These are phyloP conservation scores for Volvox carteri DNA, from an alignment of 163 green algal genomes.

Conservation along the genomic window DNA sequence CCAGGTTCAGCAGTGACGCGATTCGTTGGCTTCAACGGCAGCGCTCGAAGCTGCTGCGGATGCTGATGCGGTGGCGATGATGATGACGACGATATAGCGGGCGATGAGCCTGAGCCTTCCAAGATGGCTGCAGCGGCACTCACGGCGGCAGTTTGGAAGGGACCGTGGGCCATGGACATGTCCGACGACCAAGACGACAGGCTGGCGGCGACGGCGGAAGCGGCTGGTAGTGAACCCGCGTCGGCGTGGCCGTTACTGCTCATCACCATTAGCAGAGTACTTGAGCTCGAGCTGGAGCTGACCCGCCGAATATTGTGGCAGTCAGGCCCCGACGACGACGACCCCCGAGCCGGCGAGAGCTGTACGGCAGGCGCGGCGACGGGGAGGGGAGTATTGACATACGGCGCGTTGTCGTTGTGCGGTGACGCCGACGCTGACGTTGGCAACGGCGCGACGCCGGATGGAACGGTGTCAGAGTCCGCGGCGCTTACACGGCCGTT, in stretches of 20 bases:
- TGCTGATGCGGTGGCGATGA: background rate
- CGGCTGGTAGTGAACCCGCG: background rate
- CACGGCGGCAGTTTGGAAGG: background rate
- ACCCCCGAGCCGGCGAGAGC: background rate
- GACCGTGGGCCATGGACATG: background rate
- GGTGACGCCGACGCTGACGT: background rate
- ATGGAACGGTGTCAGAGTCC: background rate
- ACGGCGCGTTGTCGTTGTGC: background rate
- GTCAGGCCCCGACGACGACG: background rate
- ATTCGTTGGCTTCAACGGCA: background rate
- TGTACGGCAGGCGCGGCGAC: background rate
- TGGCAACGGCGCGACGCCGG: background rate
- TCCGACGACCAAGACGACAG: slow-evolving; percentile 17
- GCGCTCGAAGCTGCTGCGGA: background rate
- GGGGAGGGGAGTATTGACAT: background rate
- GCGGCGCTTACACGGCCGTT: background rate
- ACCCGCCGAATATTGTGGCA: background rate
- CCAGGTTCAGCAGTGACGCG: background rate
- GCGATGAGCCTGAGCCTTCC: background rate
- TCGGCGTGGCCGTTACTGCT: background rate
- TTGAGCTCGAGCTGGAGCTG: background rate
- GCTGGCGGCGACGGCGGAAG: background rate
- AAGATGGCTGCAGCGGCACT: background rate
- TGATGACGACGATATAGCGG: background rate
- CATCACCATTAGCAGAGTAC: background rate